These are phyloP conservation scores for Schizothecium vesticola DNA, from an alignment of 495 filamentous ascomycete genomes.

Conservation along the genomic window DNA sequence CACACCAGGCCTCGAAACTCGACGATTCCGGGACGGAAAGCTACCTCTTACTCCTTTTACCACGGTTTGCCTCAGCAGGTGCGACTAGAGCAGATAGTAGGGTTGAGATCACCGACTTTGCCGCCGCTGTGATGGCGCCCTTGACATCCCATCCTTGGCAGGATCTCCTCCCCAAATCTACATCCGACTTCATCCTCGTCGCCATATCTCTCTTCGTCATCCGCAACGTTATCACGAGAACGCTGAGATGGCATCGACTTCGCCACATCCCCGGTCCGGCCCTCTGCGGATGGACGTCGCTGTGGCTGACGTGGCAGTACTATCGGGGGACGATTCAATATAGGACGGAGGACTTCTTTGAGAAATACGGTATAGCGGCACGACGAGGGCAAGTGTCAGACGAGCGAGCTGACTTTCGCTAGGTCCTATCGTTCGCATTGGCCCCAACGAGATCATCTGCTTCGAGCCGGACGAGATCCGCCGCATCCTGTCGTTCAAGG, in stretches of 20 bases:
- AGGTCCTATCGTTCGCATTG: constrained; percentile 26
- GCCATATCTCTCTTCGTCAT: too few relatives aligned
- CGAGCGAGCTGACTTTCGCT: background rate
- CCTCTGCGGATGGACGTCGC: constrained; percentile 14
- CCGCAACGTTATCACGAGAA: too few relatives aligned
- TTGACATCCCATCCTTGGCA: too few relatives aligned
- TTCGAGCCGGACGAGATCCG: constrained; percentile 38
- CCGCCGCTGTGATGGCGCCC: too few relatives aligned
- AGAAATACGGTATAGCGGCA: constrained; percentile 13
- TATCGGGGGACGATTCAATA: background rate
- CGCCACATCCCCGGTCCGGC: constrained; percentile 22
- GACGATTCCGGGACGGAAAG: too few relatives aligned
- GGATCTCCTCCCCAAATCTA: too few relatives aligned
- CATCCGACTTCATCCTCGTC: too few relatives aligned
- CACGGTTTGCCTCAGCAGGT: too few relatives aligned
- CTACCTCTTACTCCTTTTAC: too few relatives aligned
- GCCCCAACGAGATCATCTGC: constrained; percentile 26
- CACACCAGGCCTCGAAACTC: too few relatives aligned
- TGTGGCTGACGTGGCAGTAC: constrained; percentile 16
- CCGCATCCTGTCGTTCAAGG: constrained; percentile 34
- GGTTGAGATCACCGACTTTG: too few relatives aligned
- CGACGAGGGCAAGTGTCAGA: background rate
- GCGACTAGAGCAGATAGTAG: too few relatives aligned
- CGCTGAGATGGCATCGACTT: constrained; percentile 27
- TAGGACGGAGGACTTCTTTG: background rate